phyloP scores from a whole-genome alignment of 2,329 filamentous ascomycete species.

The Botrytis elliptica region DNA sequence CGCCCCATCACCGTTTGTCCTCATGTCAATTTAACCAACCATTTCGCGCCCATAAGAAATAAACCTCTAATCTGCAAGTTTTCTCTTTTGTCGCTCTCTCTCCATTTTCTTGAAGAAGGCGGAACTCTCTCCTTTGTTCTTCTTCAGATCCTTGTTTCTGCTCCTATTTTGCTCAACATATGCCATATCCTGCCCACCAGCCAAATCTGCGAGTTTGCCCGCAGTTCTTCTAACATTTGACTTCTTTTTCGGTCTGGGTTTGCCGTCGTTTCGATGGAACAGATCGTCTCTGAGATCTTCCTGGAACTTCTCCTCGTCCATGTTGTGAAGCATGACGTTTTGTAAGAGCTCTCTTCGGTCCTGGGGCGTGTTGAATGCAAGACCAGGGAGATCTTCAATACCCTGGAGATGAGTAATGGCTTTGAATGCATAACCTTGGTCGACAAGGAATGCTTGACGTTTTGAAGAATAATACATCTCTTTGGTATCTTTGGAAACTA shows the following conservation, averaged over 20 bases:
- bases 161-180: constrained; percentile 82
- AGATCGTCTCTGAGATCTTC: constrained; percentile 52
- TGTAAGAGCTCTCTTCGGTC: constrained; percentile 85
- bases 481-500: constrained; percentile 94
- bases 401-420: constrained; percentile 95
- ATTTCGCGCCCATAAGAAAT: background rate
- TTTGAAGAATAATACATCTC: constrained; percentile 99
- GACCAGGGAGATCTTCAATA: constrained; percentile 76
- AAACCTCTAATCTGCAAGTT: constrained; percentile 41
- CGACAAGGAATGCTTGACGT: constrained; percentile 92
- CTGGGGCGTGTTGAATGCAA: constrained; percentile 75
- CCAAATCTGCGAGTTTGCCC: constrained; percentile 79
- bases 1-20: background rate
- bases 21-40: constrained; percentile 3
- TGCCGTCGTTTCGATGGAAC: constrained; percentile 50
- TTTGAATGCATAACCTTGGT: constrained; percentile 98
- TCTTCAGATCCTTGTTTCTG: constrained; percentile 65
- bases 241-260: constrained; percentile 49
- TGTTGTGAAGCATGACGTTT: constrained; percentile 75
- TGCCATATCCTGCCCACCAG: constrained; percentile 96
- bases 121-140: constrained; percentile 56
- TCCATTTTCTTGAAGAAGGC: constrained; percentile 66
- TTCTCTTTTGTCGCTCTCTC: constrained; percentile 58
- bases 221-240: constrained; percentile 73
- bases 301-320: constrained; percentile 54